Evolutionary conservation across 257 asterid genomes (phyloP), one percentile per base, ranked within the genome.

Genomic region (Henckelia pumila): DNA sequence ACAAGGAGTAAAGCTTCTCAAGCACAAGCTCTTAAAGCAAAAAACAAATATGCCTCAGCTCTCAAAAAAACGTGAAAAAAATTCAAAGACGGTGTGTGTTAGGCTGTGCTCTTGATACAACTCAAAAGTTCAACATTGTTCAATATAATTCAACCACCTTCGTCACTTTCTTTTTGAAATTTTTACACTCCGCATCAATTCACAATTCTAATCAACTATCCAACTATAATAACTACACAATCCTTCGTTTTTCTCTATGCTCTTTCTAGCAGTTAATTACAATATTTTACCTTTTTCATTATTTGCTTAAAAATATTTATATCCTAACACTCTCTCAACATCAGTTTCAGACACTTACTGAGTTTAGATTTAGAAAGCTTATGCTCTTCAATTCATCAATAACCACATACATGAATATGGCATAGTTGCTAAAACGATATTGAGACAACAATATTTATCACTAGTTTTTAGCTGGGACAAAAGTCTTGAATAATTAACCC

Each of bases 401-500:
- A 8, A 40, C 59, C 21, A 35, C 30, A n/a, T n/a, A n/a, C n/a
- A 65, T 19, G 32, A 53, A 70, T 35, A 60, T 16, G 24, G 23
- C 22, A 62, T n/a, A 78, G 61, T 60, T 58, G 6, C 30, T 40
- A 63, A 30, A 60, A 50, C 6, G 8, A 56, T n/a, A 56, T 11
- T 3, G 17, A 52, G 26, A 28, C 44, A 59, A 22, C 55, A n/a
- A n/a, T n/a, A 73, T 22, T 69, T 49, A 6, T 3, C 58, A 63
- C 40, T 56, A 26, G 25, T 21, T 61, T 20, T n/a, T 13, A 61
- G 76, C 66, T 58, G 62, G 49, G 59, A 74, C 52, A 28, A 59
- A 61, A 71, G n/a, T 22, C 62, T 61, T 10, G 44, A 62, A 59
- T 70, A 73, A 59, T 14, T 35, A 65, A 68, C 40, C 53, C 6